phyloP scores from a whole-genome alignment of 495 filamentous ascomycete genomes.

The Neurospora hispaniola region DNA sequence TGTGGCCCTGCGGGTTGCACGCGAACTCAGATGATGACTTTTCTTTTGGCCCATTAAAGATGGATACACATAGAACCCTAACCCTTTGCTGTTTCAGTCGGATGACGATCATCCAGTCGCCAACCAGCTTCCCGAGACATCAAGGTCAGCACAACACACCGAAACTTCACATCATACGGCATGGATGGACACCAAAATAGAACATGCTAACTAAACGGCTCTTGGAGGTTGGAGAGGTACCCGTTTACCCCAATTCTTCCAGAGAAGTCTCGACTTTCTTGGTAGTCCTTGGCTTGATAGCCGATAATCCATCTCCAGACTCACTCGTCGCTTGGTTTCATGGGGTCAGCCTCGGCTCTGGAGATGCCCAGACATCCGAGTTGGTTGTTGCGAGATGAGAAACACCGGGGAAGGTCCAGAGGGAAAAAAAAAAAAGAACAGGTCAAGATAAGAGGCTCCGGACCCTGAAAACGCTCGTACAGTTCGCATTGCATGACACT shows the following conservation, averaged over 20 bases:
- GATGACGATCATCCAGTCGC: background rate
- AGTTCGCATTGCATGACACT: background rate
- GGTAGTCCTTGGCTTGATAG: background rate
- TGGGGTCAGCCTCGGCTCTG: background rate
- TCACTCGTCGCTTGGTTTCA: background rate
- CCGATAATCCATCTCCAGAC: background rate
- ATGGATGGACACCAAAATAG: background rate
- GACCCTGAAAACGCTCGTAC: background rate
- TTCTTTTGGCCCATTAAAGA: background rate
- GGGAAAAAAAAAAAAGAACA: background rate
- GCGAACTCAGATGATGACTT: slow-evolving; percentile 12
- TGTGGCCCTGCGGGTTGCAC: slow-evolving; percentile 3
- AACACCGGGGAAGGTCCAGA: background rate
- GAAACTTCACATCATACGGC: background rate
- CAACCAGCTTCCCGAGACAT: too few relatives aligned
- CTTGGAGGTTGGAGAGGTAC: background rate
- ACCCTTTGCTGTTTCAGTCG: background rate
- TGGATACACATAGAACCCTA: background rate
- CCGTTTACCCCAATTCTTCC: background rate
- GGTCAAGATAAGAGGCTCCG: background rate
- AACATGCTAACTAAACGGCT: background rate
- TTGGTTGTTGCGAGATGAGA: background rate
- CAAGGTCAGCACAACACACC: background rate
- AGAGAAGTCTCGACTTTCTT: background rate
- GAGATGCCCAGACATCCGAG: background rate